Percentiles rank a stretch among this genome's conserved stretches.
Conservation (phyloP, 108 stramenopile species). For the Nannochloropsis salina region DNA sequence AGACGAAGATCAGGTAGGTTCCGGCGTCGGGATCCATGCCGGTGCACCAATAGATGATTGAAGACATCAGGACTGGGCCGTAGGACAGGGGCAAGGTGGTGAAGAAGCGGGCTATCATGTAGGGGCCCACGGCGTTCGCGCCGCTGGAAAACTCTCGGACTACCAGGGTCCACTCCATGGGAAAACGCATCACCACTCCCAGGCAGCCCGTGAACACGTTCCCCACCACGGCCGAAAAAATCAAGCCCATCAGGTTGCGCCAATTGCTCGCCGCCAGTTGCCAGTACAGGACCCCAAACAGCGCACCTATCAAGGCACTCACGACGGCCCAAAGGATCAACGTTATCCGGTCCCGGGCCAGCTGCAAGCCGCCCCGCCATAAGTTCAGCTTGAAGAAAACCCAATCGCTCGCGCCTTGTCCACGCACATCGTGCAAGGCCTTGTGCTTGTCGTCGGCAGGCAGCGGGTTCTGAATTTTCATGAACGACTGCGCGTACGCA, state of each 20-base stretch:
- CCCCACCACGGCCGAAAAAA: not conserved
- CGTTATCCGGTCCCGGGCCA: not conserved
- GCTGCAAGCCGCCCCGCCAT: not conserved
- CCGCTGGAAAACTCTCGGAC: not conserved
- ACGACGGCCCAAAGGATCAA: not conserved
- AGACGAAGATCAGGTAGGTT: not conserved
- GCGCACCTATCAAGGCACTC: not conserved
- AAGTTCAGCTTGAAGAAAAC: not conserved
- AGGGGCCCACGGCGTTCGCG: constrained; percentile 2
- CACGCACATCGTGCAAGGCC: not conserved
- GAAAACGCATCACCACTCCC: constrained; percentile 14
- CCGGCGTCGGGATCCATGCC: constrained; percentile 9
- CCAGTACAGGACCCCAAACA: constrained; percentile 8
- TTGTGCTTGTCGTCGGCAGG: not conserved
- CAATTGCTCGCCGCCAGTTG: constrained; percentile 6
- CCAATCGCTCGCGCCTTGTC: constrained; percentile 10
- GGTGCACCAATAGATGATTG: not conserved
- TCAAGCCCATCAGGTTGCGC: not conserved
- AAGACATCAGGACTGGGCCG: not conserved
- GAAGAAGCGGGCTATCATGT: not conserved
- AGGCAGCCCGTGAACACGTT: not conserved
- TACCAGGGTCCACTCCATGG: not conserved
- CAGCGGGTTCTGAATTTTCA: not conserved
- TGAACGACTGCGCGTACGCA: not conserved
- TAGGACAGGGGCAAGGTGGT: not conserved